These are phyloP conservation scores for Epipyxis sp. DNA, from an alignment of 108 stramenopile species.

Conservation along the genomic window DNA sequence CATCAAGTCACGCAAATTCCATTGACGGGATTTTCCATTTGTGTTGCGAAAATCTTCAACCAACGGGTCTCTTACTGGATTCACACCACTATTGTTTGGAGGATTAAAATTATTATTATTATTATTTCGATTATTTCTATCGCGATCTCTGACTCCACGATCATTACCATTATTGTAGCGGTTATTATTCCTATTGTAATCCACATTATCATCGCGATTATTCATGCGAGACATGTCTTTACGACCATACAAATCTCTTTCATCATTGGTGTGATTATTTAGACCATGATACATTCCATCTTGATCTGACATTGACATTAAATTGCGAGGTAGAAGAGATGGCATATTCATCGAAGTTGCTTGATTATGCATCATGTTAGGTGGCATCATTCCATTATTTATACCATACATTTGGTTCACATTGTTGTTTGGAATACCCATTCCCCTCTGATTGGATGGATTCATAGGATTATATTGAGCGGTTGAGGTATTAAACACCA, in stretches of 20 bases:
- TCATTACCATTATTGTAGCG: background rate
- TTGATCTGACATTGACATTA: too few species aligned
- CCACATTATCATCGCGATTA: background rate
- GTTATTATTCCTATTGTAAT: background rate
- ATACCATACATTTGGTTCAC: too few species aligned
- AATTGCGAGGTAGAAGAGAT: too few species aligned
- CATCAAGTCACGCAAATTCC: slow-evolving; percentile 26
- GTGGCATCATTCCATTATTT: too few species aligned
- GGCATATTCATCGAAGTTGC: too few species aligned
- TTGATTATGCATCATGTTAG: too few species aligned
- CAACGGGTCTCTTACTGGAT: slow-evolving; percentile 3
- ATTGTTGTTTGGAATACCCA: too few species aligned
- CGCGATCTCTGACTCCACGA: background rate
- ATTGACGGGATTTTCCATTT: background rate
- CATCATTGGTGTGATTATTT: background rate
- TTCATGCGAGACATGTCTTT: background rate
- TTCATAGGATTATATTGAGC: too few species aligned
- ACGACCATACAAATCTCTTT: background rate
- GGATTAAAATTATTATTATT: background rate
- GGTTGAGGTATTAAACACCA: too few species aligned
- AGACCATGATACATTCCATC: background rate
- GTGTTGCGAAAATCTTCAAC: slow-evolving; percentile 27
- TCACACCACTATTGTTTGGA: background rate
- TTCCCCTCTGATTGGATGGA: too few species aligned
- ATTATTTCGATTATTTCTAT: background rate